Conservation (phyloP, 73 alveolate species). For the Paramecium sexaurelia region DNA sequence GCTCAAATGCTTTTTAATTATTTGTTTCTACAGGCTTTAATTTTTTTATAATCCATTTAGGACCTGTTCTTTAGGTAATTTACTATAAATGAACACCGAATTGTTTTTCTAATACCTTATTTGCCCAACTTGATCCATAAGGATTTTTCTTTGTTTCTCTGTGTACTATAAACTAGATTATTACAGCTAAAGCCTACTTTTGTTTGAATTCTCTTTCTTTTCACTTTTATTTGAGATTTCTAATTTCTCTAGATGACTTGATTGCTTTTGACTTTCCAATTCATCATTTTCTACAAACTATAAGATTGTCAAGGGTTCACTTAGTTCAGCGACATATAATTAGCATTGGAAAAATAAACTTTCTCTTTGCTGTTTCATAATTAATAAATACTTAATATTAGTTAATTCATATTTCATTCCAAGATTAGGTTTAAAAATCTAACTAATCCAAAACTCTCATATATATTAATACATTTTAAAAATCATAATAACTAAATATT, state of each 20-base stretch:
- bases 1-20: neutral
- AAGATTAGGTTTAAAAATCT: neutral
- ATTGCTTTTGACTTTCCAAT: neutral
- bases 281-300: neutral
- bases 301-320: neutral
- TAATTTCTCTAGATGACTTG: neutral
- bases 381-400: neutral
- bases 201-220: neutral
- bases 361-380: slow-evolving; percentile 45
- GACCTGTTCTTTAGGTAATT: neutral
- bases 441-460: too few species aligned
- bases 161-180: slow-evolving; percentile 44
- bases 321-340: slow-evolving; percentile 4
- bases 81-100: neutral
- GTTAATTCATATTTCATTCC: neutral
- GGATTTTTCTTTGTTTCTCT: slow-evolving; percentile 27
- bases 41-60: slow-evolving; percentile 46
- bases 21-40: neutral
- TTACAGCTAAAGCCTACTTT: slow-evolving; percentile 4
- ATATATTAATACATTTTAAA: too few species aligned
- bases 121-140: slow-evolving; percentile 45
- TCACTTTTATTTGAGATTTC: slow-evolving; percentile 27
- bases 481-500: too few species aligned
- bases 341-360: neutral
- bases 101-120: slow-evolving; percentile 5